phyloP scores from a whole-genome alignment of 2,329 filamentous ascomycete genomes.

The Penicillium sclerotiorum region DNA sequence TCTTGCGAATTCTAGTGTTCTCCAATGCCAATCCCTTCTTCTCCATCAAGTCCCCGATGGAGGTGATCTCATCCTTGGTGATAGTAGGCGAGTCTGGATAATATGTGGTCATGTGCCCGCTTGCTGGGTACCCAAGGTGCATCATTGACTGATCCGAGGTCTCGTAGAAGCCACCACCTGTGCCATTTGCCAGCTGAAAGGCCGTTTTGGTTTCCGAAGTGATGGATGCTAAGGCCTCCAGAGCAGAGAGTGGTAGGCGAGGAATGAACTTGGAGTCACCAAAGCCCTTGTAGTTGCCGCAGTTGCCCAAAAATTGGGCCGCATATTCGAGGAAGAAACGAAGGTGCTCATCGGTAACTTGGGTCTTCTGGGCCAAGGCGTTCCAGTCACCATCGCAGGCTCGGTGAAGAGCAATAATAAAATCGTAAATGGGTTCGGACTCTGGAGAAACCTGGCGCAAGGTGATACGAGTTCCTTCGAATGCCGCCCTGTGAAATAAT shows the following conservation, averaged over 20 bases:
- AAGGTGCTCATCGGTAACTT: slow-evolving; percentile 65
- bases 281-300: slow-evolving; percentile 85
- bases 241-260: slow-evolving; percentile 64
- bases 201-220: slow-evolving; percentile 62
- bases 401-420: slow-evolving; percentile 74
- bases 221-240: slow-evolving; percentile 66
- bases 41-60: slow-evolving; percentile 72
- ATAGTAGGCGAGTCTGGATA: slow-evolving; percentile 77
- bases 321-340: slow-evolving; percentile 75
- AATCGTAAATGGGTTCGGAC: slow-evolving; percentile 77
- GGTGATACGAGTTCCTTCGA: slow-evolving; percentile 76
- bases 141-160: slow-evolving; percentile 65
- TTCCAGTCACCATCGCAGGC: slow-evolving; percentile 71
- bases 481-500: slow-evolving; percentile 63
- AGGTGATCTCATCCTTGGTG: slow-evolving; percentile 72
- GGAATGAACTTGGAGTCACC: slow-evolving; percentile 85
- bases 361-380: slow-evolving; percentile 64
- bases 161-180: slow-evolving; percentile 70
- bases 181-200: slow-evolving; percentile 64
- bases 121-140: slow-evolving; percentile 74
- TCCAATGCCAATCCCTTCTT: slow-evolving; percentile 70
- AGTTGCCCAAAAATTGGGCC: slow-evolving; percentile 76
- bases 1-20: slow-evolving; percentile 75
- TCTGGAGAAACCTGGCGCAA: slow-evolving; percentile 80
- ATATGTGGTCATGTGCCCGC: slow-evolving; percentile 78